Conservation (phyloP, 2,329 filamentous ascomycete genomes). For the Fusarium abutilonis region DNA sequence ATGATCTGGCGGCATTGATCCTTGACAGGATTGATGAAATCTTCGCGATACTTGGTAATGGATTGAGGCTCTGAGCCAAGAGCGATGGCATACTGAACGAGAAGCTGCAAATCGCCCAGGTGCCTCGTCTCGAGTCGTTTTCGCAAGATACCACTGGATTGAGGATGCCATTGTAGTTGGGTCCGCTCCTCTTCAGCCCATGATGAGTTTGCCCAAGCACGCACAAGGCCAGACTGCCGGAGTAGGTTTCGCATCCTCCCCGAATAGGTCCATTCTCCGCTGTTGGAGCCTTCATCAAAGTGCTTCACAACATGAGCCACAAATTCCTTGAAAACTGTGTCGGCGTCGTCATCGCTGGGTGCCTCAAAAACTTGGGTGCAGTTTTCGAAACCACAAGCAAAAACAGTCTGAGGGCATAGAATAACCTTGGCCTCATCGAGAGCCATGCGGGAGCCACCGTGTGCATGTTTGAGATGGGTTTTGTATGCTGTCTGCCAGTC, state of each 20-base stretch:
- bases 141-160: constrained; percentile 54
- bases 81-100: constrained; percentile 54
- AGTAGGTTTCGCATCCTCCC: constrained; percentile 58
- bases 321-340: constrained; percentile 56
- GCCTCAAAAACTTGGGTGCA: constrained; percentile 58
- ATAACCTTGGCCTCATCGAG: constrained; percentile 56
- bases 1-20: constrained; percentile 51
- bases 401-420: constrained; percentile 58
- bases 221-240: constrained; percentile 51
- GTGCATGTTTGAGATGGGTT: constrained; percentile 57
- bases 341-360: constrained; percentile 52
- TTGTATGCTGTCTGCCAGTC: constrained; percentile 61
- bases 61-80: constrained; percentile 50
- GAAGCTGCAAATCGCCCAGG: constrained; percentile 51
- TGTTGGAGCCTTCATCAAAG: constrained; percentile 55
- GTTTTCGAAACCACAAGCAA: constrained; percentile 59
- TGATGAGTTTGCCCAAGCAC: constrained; percentile 51
- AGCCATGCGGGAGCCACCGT: constrained; percentile 55
- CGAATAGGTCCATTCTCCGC: constrained; percentile 57
- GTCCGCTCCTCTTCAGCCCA: constrained; percentile 50
- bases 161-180: constrained; percentile 54
- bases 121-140: constrained; percentile 59
- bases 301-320: constrained; percentile 59
- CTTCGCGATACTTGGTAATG: constrained; percentile 45
- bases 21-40: constrained; percentile 51